Conservation (phyloP, 345 rosid genomes). For the Lenwebbia sp. region DNA sequence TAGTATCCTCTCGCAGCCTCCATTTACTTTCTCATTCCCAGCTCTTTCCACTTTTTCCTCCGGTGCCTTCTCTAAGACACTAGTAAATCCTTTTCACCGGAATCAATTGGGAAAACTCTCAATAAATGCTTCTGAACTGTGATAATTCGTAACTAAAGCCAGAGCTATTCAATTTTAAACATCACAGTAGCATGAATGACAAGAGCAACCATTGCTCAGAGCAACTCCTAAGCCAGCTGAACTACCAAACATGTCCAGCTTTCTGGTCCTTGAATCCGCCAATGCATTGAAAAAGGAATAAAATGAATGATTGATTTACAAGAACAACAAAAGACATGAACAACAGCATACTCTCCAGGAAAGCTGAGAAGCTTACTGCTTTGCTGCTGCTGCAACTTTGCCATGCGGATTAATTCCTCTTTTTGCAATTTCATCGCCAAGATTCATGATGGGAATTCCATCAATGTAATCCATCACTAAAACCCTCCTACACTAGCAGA, state of each 20-base stretch:
- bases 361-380: slow-evolving; percentile 70
- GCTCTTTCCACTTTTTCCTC: not conserved
- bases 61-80: not conserved
- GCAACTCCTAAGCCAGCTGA: not conserved
- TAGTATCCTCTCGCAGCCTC: not conserved
- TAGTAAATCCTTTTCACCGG: not conserved
- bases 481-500: slow-evolving; percentile 36
- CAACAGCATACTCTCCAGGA: slow-evolving; percentile 24
- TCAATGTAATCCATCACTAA: slow-evolving; percentile 89
- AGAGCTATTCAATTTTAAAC: not conserved
- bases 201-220: not conserved
- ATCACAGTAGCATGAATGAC: not conserved
- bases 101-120: not conserved
- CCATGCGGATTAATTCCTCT: slow-evolving; percentile 86
- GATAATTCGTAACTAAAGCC: not conserved
- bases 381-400: slow-evolving; percentile 80
- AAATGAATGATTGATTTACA: not conserved
- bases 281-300: not conserved
- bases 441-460: slow-evolving; percentile 84
- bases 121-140: not conserved
- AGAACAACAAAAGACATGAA: not conserved
- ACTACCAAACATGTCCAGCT: not conserved
- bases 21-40: not conserved
- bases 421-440: slow-evolving; percentile 79
- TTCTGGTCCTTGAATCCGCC: not conserved